Base-by-base conservation (phyloP, 441 rosid species). In the Cnidoscolus chayamansa region DNA sequence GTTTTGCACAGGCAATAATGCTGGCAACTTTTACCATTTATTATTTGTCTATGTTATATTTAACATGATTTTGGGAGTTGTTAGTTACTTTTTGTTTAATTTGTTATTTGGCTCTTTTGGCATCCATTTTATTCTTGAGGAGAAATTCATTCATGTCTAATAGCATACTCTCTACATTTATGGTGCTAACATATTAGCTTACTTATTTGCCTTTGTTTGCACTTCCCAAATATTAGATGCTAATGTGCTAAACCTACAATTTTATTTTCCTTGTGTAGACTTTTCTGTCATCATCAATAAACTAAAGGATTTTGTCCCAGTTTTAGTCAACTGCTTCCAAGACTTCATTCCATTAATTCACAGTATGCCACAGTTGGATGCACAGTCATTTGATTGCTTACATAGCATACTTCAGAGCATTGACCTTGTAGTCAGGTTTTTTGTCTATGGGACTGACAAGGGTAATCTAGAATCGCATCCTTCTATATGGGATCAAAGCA, bases 271-370 rank as follows among this genome's bases (percentile, higher is more conserved):
- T 71, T 76, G 60, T 80, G 76, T 60, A 94, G 98, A 87, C 15
- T 79, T 79, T 76, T 75, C 86, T 68, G 61, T 75, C 65, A 70
- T 86, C 74, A 61, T 76, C 72, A 79, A 78, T 67, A 89, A 86
- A 77, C 76, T 90, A 51, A 85, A 84, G 79, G 89, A 85, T 71
- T 85, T 93, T 74, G 85, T 93, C 75, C 94, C 84, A 77, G 86
- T 86, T 84, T 80, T 93, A 67, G 74, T 91, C 65, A 82, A 67
- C 72, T 88, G 94, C 81, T 86, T 93, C 83, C 84, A 83, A 84
- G 96, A 93, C 70, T 86, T 91, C 74, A 68, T 87, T 69, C 89
- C 90, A 17, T 72, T 84, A 72, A 78, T 85, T 81, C 88, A 85
- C 69, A 69, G 84, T 51, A 76, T 71, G 68, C 79, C 80, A 4